A percentile compares a stretch with the other conserved stretches of the same genome.
Conservation (phyloP, 2,329 filamentous ascomycete genomes). For the Ceratocystis alfenasii region DNA sequence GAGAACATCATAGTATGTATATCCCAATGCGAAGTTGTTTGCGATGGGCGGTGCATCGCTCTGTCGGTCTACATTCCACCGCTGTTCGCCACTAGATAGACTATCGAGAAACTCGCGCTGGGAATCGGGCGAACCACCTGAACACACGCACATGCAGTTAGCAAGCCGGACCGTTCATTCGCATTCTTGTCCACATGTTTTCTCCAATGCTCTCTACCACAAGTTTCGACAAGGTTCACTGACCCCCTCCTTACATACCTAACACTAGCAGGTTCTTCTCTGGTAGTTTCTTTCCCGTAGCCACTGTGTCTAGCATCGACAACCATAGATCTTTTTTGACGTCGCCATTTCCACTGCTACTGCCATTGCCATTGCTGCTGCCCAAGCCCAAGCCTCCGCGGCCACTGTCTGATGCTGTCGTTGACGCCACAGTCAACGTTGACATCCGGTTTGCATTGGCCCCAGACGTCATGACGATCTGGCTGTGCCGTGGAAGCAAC, state of each 20-base stretch:
- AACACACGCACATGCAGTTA: not conserved
- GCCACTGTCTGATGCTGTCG: slow-evolving; percentile 21
- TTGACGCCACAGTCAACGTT: slow-evolving; percentile 45
- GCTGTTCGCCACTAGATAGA: slow-evolving; percentile 42
- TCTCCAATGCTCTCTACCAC: slow-evolving; percentile 13
- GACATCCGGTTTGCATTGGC: slow-evolving; percentile 45
- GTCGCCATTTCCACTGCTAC: slow-evolving; percentile 43
- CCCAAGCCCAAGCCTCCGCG: slow-evolving; percentile 42
- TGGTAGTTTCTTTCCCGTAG: slow-evolving; percentile 76
- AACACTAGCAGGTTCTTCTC: slow-evolving; percentile 85
- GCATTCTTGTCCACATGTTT: not conserved
- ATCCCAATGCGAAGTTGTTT: slow-evolving; percentile 84
- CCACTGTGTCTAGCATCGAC: slow-evolving; percentile 80
- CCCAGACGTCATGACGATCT: slow-evolving; percentile 33
- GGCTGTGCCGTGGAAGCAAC: not conserved
- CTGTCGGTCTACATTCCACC: slow-evolving; percentile 43
- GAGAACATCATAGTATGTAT: slow-evolving; percentile 89
- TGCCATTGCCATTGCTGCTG: slow-evolving; percentile 54
- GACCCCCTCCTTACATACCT: slow-evolving; percentile 40
- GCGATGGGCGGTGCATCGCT: slow-evolving; percentile 64
- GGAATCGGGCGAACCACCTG: slow-evolving; percentile 69
- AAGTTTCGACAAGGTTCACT: not conserved
- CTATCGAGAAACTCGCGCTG: slow-evolving; percentile 73
- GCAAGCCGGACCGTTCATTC: not conserved
- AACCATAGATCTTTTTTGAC: slow-evolving; percentile 89